A percentile compares a stretch with the other conserved stretches of the same genome.
Evolutionary conservation across 2,329 filamentous ascomycete species (phyloP).

Genomic region (Amesomyces nigricolor): DNA sequence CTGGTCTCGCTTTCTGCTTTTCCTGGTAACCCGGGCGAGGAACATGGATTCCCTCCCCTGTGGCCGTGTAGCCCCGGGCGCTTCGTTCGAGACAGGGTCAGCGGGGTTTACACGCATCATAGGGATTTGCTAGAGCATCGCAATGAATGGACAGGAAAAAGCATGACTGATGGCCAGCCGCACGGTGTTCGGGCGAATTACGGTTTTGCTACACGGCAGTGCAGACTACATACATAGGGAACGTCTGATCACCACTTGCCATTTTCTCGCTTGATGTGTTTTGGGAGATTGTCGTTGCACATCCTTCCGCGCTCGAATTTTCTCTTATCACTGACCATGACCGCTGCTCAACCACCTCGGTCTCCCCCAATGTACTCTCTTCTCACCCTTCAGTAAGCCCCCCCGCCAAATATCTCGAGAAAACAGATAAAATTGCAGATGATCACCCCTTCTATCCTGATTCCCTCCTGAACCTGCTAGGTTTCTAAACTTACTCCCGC

Average conservation of each 20-base stretch:
- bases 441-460: too few species aligned
- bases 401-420: too few species aligned
- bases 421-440: too few species aligned
- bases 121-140: constrained; percentile 30
- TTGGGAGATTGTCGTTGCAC: too few species aligned
- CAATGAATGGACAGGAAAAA: constrained; percentile 30
- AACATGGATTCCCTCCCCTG: constrained; percentile 20
- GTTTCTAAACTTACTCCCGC: neutral
- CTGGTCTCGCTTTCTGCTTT: constrained; percentile 28
- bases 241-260: too few species aligned
- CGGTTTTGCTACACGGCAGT: neutral
- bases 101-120: constrained; percentile 28
- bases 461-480: neutral
- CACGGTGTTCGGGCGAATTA: constrained; percentile 15
- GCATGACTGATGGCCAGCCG: constrained; percentile 24
- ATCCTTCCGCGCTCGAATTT: too few species aligned
- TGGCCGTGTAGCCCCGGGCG: constrained; percentile 26
- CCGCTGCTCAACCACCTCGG: neutral
- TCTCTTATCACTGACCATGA: too few species aligned
- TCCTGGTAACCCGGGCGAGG: constrained; percentile 27
- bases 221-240: too few species aligned
- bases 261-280: too few species aligned
- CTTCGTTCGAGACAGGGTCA: constrained; percentile 24
- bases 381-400: constrained; percentile 29
- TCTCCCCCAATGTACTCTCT: constrained; percentile 36